Percentiles rank a stretch among this genome's conserved stretches.
Conservation (phyloP, 208 protist genomes). For the Leishmania tropica region DNA sequence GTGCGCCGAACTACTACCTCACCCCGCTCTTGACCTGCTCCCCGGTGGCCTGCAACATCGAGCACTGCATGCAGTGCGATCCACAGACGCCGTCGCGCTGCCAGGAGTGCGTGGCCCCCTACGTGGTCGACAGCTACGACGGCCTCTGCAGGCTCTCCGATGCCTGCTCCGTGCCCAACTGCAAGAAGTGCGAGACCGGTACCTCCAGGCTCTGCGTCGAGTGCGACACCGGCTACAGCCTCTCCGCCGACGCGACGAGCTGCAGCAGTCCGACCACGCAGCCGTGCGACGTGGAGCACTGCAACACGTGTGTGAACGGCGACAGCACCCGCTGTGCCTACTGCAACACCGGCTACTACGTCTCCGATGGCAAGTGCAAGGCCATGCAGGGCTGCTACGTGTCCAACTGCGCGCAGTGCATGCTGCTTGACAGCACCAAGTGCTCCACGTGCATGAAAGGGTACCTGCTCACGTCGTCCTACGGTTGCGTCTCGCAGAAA, state of each 20-base stretch:
- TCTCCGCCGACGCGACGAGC: conserved; percentile 1
- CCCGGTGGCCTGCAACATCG: conserved; percentile 8
- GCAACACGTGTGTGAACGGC: conserved; percentile 4
- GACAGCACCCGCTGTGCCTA: neutral
- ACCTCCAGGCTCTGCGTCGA: neutral
- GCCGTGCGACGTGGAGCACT: conserved; percentile 18
- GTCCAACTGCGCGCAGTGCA: conserved; percentile 18
- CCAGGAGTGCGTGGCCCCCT: neutral
- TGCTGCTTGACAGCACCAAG: conserved; percentile 9
- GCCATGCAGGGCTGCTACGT: conserved; percentile 1
- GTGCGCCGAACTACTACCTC: conserved; percentile 9
- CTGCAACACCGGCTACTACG: conserved; percentile 15
- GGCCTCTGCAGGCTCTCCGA: conserved; percentile 9
- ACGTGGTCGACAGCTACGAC: neutral
- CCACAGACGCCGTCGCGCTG: conserved; percentile 6
- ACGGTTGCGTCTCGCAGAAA: conserved; percentile 2
- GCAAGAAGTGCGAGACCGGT: conserved; percentile 3
- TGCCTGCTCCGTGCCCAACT: conserved; percentile 8
- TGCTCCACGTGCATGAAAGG: conserved; percentile 13
- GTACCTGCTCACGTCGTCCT: neutral
- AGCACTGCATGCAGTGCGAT: conserved; percentile 10
- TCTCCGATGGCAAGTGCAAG: conserved; percentile 1
- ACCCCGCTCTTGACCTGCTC: conserved; percentile 5
- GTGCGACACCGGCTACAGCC: conserved; percentile 15
- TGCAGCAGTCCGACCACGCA: neutral